Base-by-base conservation (phyloP, 2,329 filamentous ascomycete genomes). In the Raffaelea arxii region DNA sequence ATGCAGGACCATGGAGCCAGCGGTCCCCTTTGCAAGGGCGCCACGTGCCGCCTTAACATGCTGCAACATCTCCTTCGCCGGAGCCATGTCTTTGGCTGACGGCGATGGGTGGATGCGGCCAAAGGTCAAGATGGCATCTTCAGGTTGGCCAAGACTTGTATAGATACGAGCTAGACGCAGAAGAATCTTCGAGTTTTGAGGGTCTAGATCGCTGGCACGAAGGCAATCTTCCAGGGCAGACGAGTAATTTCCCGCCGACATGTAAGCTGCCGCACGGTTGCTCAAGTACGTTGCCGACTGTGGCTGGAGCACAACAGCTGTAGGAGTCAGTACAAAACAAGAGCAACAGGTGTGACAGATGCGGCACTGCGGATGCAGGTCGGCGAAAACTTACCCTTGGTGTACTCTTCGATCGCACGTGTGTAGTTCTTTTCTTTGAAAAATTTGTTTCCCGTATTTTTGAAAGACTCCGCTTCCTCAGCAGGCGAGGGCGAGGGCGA, bases 381-480 rank as follows among this genome's bases (percentile, higher is more conserved):
- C 4, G 12, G 9, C 24, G 21, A n/a, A 9, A 36, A 35, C 63
- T 61, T 72, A 95, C 91, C 91, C 78, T 94, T 95, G 56, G 86
- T 87, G 65, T 97, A 98, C 65, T 96, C 88, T 55, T 86, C 78
- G 62, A 97, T 90, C 22, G 92, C 91, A 61, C 85, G 84, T 50
- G 74, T 69, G 64, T 91, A 98, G 59, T 96, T 86, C 62, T 84
- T 87, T 53, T 90, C 86, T 71, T 96, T 97, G 77, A 96, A 98
- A 61, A 87, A 91, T 60, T 92, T 92, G 70, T 98, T 98, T 49
- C 92, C 92, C 2, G 86, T 80, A 56, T 86, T 79, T 73, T 98
- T 98, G 77, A 84, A 95, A 12, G 80, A 75, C 68, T 98, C 92
- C 23, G 91, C 88, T 61, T 96, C 87, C 46, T 91, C 85, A 37